Base-by-base conservation (phyloP, 2,329 filamentous ascomycete species). In the Epichloe typhina region DNA sequence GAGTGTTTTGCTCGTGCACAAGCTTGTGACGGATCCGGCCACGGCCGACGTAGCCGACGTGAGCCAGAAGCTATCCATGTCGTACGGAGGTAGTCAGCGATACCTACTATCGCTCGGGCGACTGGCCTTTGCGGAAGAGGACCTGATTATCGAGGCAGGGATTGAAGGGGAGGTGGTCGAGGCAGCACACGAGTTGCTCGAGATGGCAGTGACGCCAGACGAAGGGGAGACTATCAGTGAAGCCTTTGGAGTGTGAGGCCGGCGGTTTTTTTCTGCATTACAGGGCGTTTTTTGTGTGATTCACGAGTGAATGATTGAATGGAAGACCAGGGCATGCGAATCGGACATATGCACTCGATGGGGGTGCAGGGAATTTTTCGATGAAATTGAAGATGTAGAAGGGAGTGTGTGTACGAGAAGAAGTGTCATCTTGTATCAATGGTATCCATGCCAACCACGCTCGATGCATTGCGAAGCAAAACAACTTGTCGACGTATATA, bases 91-190 rank as follows among this genome's bases (percentile, higher is more conserved):
- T 0, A 79, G 80, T 48, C 88, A 95, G 61, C 88, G 89, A 49
- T 91, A 94, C 60, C 72, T 94, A 1, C 78, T 96, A 9, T 81
- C 82, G 2, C 70, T 98, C 43, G 89, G 88, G 0, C 72, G 91
- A 41, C 69, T 97, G n/a, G 88, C 87, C 0, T 96, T 95, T 64
- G 83, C 81, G 5, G 80, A 82, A 47, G 88, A 95, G 54, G 84
- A 88, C 33, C 66, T 86, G 8, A 77, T 93, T 11, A 74, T 94
- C 31, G 89, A 96, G 66, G 72, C 74, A 1, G 83, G 83, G 0
- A 84, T 95, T 49, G 84, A 86, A 37, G 79, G 84, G 31, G 86
- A 88, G 55, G 87, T 88, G 1, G 79, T 84, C 1, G 86, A 91
- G 55, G 82, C 84, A 66, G 91, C 93, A 3, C 83, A 91, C 58